Evolutionary conservation across 345 rosid species (phyloP).

Genomic region (Arabidopsis thaliana): TAIR10.1 NC_003075.7:15486501-15487000

Average conservation of each 20-base stretch:
- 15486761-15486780: background rate
- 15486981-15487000: background rate
- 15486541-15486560: constrained; percentile 6
- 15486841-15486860: background rate
- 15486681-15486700: background rate
- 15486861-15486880: background rate
- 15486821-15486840: background rate
- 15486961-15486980: background rate
- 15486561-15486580: constrained; percentile 40
- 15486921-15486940: too few relatives aligned
- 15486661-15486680: background rate
- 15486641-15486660: constrained; percentile 41
- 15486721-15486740: constrained; percentile 38
- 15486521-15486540: constrained; percentile 25
- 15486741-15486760: constrained; percentile 27
- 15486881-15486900: background rate
- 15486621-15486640: constrained; percentile 20
- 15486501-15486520: background rate
- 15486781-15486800: background rate
- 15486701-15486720: constrained; percentile 43
- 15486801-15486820: background rate
- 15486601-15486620: constrained; percentile 39
- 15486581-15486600: constrained; percentile 27
- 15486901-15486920: background rate
- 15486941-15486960: too few relatives aligned